Conservation (phyloP, 2,329 filamentous ascomycete genomes). For the Botryosphaeria agaves region DNA sequence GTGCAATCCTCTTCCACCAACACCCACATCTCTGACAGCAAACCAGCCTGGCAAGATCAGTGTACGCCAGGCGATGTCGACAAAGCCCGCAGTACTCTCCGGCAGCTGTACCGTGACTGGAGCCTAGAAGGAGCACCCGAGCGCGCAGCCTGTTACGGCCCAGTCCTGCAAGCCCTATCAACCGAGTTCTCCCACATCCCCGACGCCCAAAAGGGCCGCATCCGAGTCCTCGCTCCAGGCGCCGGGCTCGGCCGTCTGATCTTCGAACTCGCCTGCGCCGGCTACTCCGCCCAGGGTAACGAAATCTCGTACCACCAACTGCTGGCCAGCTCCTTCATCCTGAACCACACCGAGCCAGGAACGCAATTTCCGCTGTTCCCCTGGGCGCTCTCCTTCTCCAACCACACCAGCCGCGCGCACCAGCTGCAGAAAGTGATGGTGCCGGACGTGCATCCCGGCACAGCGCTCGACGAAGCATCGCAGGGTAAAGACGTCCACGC, state of each 20-base stretch:
- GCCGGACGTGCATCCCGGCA: constrained; percentile 49
- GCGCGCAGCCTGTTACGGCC: constrained; percentile 58
- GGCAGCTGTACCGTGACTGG: constrained; percentile 95
- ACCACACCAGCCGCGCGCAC: constrained; percentile 54
- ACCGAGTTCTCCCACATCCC: constrained; percentile 21
- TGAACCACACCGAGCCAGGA: constrained; percentile 46
- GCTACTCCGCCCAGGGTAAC: constrained; percentile 71
- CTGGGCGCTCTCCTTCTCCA: constrained; percentile 78
- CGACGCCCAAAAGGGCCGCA: constrained; percentile 15
- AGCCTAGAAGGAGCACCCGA: constrained; percentile 59
- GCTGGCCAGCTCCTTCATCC: constrained; percentile 62
- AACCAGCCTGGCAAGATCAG: constrained; percentile 46
- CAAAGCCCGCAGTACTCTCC: constrained; percentile 80
- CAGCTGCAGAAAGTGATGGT: constrained; percentile 60
- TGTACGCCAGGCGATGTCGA: constrained; percentile 64
- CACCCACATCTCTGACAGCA: too few relatives aligned
- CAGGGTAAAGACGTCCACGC: constrained; percentile 13
- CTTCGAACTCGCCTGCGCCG: constrained; percentile 62
- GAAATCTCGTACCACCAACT: constrained; percentile 94
- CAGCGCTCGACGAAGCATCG: constrained; percentile 14
- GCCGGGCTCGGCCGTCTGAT: constrained; percentile 79
- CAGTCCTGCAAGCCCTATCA: constrained; percentile 49
- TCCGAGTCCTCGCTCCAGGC: constrained; percentile 69
- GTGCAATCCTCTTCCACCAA: too few relatives aligned
- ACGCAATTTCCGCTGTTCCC: constrained; percentile 61